These are phyloP conservation scores for Teunomyces tritomae DNA, from an alignment of 805 yeast species.

Conservation along the genomic window DNA sequence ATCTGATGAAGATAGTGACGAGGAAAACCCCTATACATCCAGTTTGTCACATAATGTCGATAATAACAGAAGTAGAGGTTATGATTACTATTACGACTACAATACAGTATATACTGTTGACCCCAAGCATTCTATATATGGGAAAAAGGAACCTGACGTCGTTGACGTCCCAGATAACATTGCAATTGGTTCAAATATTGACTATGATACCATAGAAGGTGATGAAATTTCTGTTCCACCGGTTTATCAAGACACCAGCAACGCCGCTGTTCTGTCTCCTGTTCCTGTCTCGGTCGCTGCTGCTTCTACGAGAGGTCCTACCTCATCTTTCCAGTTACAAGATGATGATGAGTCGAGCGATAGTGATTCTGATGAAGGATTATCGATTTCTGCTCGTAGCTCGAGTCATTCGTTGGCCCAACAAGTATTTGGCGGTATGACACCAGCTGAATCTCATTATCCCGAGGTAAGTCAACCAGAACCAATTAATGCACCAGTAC, in stretches of 20 bases:
- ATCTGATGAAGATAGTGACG: conserved; percentile 59
- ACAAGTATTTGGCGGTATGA: conserved; percentile 31
- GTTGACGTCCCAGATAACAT: conserved; percentile 49
- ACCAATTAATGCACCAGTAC: conserved; percentile 25
- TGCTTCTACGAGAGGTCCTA: neutral
- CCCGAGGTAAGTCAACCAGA: conserved; percentile 20
- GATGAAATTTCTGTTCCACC: conserved; percentile 17
- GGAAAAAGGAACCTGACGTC: conserved; percentile 33
- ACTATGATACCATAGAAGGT: conserved; percentile 34
- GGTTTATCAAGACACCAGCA: conserved; percentile 10
- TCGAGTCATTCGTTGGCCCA: conserved; percentile 45
- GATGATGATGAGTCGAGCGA: conserved; percentile 15
- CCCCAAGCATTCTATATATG: conserved; percentile 39
- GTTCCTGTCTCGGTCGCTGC: conserved; percentile 4
- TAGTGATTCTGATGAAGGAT: conserved; percentile 28
- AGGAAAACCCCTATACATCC: conserved; percentile 48
- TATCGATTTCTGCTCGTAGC: conserved; percentile 36
- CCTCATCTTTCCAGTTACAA: conserved; percentile 10
- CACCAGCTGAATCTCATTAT: conserved; percentile 17
- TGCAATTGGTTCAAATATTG: conserved; percentile 38
- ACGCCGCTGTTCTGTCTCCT: neutral
- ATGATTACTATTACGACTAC: conserved; percentile 76
- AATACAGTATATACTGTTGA: conserved; percentile 69
- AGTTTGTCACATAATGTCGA: conserved; percentile 71
- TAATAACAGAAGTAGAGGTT: conserved; percentile 61